Percentiles rank a stretch among this genome's conserved stretches.
Evolutionary conservation across 768 basidiomycete genomes (phyloP).

Genomic region (Boletus tomentosulus): DNA sequence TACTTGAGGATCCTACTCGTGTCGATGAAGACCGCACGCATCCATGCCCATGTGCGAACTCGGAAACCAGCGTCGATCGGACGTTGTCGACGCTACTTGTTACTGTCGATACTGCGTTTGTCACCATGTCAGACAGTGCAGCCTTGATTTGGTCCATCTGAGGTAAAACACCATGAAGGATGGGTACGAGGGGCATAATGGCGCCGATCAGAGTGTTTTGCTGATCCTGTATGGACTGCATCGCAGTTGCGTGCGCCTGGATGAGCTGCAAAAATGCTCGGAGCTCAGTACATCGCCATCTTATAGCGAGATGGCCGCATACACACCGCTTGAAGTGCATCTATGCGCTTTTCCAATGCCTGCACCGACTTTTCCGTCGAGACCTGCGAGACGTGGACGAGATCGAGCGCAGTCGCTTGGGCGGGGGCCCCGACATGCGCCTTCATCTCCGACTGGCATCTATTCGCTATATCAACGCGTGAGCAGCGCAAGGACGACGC

Average conservation of each 20-base stretch:
- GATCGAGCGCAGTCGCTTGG: conserved; percentile 40
- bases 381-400: conserved; percentile 37
- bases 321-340: conserved; percentile 50
- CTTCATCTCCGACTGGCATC: conserved; percentile 59
- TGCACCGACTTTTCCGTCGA: conserved; percentile 39
- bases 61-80: conserved; percentile 8
- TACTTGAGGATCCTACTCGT: neutral
- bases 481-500: neutral
- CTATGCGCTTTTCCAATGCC: conserved; percentile 50
- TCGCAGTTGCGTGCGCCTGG: conserved; percentile 50
- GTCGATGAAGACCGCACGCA: conserved; percentile 2
- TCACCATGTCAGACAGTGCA: conserved; percentile 16
- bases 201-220: conserved; percentile 36
- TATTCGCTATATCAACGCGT: conserved; percentile 44
- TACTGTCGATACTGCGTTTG: conserved; percentile 15
- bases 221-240: conserved; percentile 51
- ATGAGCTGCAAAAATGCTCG: conserved; percentile 35
- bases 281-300: conserved; percentile 10
- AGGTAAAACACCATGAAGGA: conserved; percentile 54
- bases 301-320: neutral
- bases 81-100: conserved; percentile 11
- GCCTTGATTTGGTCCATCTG: conserved; percentile 40
- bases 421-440: conserved; percentile 54
- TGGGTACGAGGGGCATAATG: conserved; percentile 55
- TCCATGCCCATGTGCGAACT: neutral